These are phyloP conservation scores for Heritiera littoralis DNA, from an alignment of 345 rosid genomes.

Conservation along the genomic window DNA sequence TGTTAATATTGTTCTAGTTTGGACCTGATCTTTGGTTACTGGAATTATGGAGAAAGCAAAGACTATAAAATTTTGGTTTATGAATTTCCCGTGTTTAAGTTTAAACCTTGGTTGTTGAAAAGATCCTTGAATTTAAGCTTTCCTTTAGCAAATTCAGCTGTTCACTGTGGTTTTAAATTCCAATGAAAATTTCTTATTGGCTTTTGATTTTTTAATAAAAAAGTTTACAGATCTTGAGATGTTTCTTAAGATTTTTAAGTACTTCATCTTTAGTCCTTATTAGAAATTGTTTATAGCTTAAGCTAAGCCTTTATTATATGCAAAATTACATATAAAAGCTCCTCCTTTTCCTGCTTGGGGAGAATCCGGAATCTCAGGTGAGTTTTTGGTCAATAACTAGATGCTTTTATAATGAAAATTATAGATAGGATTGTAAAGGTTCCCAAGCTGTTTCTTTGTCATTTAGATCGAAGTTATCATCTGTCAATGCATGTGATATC, in stretches of 20 bases:
- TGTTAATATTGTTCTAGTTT: too few relatives aligned
- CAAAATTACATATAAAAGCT: background rate
- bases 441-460: background rate
- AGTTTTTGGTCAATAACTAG: background rate
- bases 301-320: background rate
- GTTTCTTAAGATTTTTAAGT: background rate
- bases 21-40: background rate
- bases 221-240: background rate
- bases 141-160: conserved; percentile 3
- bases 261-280: background rate
- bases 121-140: conserved; percentile 4
- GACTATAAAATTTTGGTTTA: background rate
- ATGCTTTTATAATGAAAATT: background rate
- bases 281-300: background rate
- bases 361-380: background rate
- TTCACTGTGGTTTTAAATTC: background rate
- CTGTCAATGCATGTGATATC: conserved; percentile 16
- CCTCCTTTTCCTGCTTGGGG: background rate
- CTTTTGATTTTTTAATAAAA: background rate
- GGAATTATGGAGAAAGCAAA: background rate
- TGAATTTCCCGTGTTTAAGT: too few relatives aligned
- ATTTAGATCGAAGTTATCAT: background rate
- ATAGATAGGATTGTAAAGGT: background rate
- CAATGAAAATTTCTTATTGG: background rate
- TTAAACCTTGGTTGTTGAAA: background rate